Base-by-base conservation (phyloP, 192 early-diverging fungal species). In the Mortierella alpina region DNA sequence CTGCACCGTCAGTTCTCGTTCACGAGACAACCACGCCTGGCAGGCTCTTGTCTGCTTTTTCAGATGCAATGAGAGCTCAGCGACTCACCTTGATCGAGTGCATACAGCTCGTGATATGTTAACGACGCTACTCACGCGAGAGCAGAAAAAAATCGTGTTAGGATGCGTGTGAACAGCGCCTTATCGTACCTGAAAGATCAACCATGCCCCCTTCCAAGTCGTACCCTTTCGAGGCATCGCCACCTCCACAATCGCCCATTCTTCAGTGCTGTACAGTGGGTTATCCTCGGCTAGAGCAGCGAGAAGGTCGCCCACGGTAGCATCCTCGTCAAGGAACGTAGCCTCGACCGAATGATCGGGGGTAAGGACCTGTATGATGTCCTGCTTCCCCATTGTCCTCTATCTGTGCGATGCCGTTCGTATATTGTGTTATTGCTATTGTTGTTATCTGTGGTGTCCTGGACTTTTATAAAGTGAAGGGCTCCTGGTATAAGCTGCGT, bases 361-460 rank as follows among this genome's bases (percentile, higher is more conserved):
- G 18, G 77, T 80, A 22, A 80, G 60, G 50, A 80, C 69, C 59
- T 80, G 77, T 13, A 80, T 68, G 41, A 80, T 72, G 46, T 80
- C 77, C 77, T 80, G 69, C 47, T 72, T 80, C 15, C 77, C 77
- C 77, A 80, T 80, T 23, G 13, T 68, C 55, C 31, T 31, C 31
- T 31, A 31, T 31, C 31, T 31, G 31, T 31, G 3, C 31, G 3
- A 3, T 31, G 3, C 31, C 31, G 9, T 8, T 23, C 17, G 46
- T 48, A n/a, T 45, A 44, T 12, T 58, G 7, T 42, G 40, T 51
- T 55, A 14, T 50, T 45, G 10, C 0, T 0, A 61, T 11, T 12
- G 31, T 53, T 50, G 50, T 52, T 46, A 9, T 7, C 8, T 52
- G 12, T 53, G 63, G 15, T 50, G 55, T 22, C 17, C 9, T 2